Conservation (phyloP, 2,329 filamentous ascomycete genomes). For the Pseudogymnoascus sp. region DNA sequence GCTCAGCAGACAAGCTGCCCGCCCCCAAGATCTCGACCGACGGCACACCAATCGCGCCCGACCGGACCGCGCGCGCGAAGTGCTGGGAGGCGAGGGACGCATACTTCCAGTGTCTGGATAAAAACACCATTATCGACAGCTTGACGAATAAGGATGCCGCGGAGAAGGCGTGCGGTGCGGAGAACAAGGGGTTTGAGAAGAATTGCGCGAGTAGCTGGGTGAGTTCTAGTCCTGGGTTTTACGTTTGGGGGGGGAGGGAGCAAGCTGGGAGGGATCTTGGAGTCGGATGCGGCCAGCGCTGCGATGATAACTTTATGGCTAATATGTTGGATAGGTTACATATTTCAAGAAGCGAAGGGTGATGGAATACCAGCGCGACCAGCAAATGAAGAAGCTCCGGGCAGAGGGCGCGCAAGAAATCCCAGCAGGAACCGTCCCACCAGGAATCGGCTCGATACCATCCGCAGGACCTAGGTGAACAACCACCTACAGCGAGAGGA, state of each 20-base stretch:
- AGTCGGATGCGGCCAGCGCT: background rate
- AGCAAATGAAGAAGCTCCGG: constrained; percentile 66
- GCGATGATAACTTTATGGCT: background rate
- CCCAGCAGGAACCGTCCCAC: constrained; percentile 14
- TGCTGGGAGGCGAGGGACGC: constrained; percentile 87
- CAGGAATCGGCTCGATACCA: constrained; percentile 9
- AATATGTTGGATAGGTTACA: constrained; percentile 53
- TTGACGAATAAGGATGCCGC: constrained; percentile 48
- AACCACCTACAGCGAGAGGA: background rate
- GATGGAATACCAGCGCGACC: constrained; percentile 79
- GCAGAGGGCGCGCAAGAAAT: constrained; percentile 62
- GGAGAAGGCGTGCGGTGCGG: constrained; percentile 47
- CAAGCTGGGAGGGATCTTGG: background rate
- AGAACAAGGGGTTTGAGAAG: constrained; percentile 62
- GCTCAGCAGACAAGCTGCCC: constrained; percentile 26
- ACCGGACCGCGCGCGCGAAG: constrained; percentile 66
- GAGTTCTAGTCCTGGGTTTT: constrained; percentile 30
- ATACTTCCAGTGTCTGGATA: constrained; percentile 84
- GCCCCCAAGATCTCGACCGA: constrained; percentile 41
- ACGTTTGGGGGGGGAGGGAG: background rate
- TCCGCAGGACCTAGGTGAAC: background rate
- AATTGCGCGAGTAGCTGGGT: constrained; percentile 91
- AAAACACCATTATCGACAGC: constrained; percentile 69
- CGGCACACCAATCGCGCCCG: constrained; percentile 68
- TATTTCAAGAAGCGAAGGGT: constrained; percentile 98